Evolutionary conservation across 495 filamentous ascomycete genomes (phyloP).

Genomic region (Usnea hakonensis): DNA sequence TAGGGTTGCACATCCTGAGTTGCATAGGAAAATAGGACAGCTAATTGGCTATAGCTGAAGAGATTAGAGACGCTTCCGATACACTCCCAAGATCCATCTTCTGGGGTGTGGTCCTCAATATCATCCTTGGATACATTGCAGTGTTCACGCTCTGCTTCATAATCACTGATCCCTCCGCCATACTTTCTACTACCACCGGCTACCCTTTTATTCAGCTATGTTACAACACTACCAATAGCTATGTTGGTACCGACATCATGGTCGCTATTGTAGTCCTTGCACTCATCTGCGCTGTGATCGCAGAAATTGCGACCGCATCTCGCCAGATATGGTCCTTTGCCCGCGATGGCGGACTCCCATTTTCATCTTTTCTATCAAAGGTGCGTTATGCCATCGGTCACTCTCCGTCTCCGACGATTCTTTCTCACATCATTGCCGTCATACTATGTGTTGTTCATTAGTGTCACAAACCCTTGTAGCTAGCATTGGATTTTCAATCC

Average conservation of each 20-base stretch:
- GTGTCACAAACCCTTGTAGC: not conserved
- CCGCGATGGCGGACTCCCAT: slow-evolving; percentile 49
- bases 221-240: slow-evolving; percentile 40
- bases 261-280: slow-evolving; percentile 45
- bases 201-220: slow-evolving; percentile 51
- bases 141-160: slow-evolving; percentile 47
- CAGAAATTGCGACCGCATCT: slow-evolving; percentile 48
- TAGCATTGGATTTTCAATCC: not conserved
- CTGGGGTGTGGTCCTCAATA: slow-evolving; percentile 42
- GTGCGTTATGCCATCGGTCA: not conserved
- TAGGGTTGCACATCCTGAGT: slow-evolving; percentile 22
- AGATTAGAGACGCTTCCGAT: slow-evolving; percentile 48
- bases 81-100: slow-evolving; percentile 51
- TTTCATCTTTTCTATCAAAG: slow-evolving; percentile 30
- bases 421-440: not conserved
- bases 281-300: slow-evolving; percentile 42
- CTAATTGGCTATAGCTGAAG: slow-evolving; percentile 38
- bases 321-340: slow-evolving; percentile 53
- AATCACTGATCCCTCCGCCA: slow-evolving; percentile 40
- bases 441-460: not conserved
- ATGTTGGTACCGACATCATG: slow-evolving; percentile 42
- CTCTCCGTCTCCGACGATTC: not conserved
- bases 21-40: not conserved
- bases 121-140: slow-evolving; percentile 44
- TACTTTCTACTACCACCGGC: slow-evolving; percentile 34